Conservation (phyloP, 768 basidiomycete species). For the Calocybe indica region DNA sequence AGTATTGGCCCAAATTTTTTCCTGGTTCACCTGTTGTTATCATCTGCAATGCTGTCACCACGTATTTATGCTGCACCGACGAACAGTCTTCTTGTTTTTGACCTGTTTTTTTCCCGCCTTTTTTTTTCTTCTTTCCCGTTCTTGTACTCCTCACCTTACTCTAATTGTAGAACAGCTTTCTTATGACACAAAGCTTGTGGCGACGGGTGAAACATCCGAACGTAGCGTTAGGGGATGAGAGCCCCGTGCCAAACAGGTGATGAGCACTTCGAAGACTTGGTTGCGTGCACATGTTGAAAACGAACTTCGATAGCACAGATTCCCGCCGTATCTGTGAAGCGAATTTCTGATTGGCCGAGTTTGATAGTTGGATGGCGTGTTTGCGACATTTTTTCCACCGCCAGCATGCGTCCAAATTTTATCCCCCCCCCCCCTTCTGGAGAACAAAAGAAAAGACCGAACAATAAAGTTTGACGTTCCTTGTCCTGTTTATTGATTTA, state of each 20-base stretch:
- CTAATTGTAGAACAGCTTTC: too few species aligned
- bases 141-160: too few species aligned
- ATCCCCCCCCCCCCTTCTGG: slow-evolving; percentile 3
- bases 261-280: slow-evolving; percentile 9
- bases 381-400: slow-evolving; percentile 4
- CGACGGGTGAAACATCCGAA: too few species aligned
- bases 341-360: slow-evolving; percentile 18
- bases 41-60: slow-evolving; percentile 21
- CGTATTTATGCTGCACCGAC: slow-evolving; percentile 33
- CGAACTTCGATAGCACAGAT: slow-evolving; percentile 22
- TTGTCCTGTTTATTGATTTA: slow-evolving; percentile 3
- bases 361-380: too few species aligned
- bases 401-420: slow-evolving; percentile 12
- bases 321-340: slow-evolving; percentile 19
- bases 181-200: too few species aligned
- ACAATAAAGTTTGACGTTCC: slow-evolving; percentile 11
- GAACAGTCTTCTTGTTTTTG: background rate
- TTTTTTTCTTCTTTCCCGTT: too few species aligned
- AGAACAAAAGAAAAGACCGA: slow-evolving; percentile 6
- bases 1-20: slow-evolving; percentile 1
- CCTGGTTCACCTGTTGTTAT: slow-evolving; percentile 18
- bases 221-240: slow-evolving; percentile 11
- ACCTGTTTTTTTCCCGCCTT: too few species aligned
- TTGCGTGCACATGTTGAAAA: slow-evolving; percentile 5
- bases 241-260: slow-evolving; percentile 14